Evolutionary conservation across 2,329 filamentous ascomycete species (phyloP).

Genomic region (Penicillium verrucosum): DNA sequence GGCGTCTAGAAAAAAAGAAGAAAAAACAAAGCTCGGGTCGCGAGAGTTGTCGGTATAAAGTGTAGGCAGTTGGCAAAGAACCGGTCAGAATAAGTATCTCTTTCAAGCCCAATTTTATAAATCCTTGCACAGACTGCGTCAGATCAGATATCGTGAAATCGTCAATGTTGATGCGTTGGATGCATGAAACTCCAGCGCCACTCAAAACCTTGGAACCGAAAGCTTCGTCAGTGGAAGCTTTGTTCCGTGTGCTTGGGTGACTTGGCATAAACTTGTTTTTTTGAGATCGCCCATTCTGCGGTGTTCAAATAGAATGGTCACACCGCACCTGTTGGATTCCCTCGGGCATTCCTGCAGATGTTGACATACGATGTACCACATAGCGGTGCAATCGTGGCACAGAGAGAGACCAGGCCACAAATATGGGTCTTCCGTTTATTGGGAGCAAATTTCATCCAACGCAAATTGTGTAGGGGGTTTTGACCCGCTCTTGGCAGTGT

Average conservation of each 20-base stretch:
- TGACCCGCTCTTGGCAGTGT: slow-evolving; percentile 4
- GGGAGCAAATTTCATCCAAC: background rate
- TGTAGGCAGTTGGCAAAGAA: background rate
- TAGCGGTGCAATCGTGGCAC: background rate
- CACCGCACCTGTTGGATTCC: background rate
- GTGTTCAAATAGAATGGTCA: background rate
- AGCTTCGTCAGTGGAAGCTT: slow-evolving; percentile 5
- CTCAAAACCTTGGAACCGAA: slow-evolving; percentile 1
- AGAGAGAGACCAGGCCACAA: background rate
- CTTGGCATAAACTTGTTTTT: background rate
- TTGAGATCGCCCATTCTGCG: background rate
- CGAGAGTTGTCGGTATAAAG: background rate
- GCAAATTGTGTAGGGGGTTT: background rate
- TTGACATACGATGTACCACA: background rate
- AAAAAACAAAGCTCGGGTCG: background rate
- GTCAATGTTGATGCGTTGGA: background rate
- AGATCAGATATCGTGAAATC: background rate
- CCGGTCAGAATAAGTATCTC: background rate
- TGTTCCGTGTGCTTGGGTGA: background rate
- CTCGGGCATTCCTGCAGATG: slow-evolving; percentile 1
- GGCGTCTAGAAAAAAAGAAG: background rate
- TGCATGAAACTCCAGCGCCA: background rate
- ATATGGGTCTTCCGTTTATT: background rate
- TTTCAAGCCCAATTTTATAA: background rate
- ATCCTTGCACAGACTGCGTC: background rate